phyloP scores from a whole-genome alignment of 352 stramenopile genomes.

The Phytophthora kernoviae region DNA sequence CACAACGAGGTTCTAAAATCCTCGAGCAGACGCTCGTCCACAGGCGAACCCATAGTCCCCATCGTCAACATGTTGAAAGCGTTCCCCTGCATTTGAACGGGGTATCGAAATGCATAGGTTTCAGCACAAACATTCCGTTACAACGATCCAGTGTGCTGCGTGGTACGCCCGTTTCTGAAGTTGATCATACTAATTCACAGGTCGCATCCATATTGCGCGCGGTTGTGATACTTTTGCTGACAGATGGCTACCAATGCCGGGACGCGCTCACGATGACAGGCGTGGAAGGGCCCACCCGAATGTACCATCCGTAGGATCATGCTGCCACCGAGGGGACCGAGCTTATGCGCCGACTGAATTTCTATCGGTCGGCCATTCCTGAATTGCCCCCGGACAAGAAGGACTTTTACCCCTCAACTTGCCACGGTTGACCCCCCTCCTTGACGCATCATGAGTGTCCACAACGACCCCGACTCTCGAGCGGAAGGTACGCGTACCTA shows the following conservation, averaged over 20 bases:
- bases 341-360: slow-evolving; percentile 30
- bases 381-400: slow-evolving; percentile 25
- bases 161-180: slow-evolving; percentile 22
- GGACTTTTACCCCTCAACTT: neutral
- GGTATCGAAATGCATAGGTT: neutral
- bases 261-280: slow-evolving; percentile 13
- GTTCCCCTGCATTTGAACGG: neutral
- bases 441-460: slow-evolving; percentile 26
- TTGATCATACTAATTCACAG: slow-evolving; percentile 21
- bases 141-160: slow-evolving; percentile 1
- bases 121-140: slow-evolving; percentile 27
- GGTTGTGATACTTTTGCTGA: slow-evolving; percentile 9
- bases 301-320: slow-evolving; percentile 11
- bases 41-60: no score
- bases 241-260: slow-evolving; percentile 29
- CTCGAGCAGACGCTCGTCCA: no score
- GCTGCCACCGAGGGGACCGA: slow-evolving; percentile 9
- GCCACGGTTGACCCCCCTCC: slow-evolving; percentile 2
- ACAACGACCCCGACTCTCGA: slow-evolving; percentile 28
- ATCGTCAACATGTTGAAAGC: no score
- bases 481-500: slow-evolving; percentile 38
- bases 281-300: slow-evolving; percentile 6
- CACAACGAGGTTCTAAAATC: no score
- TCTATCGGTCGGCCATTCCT: slow-evolving; percentile 26
- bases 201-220: slow-evolving; percentile 3